Base-by-base conservation (phyloP, 169 alveolate species). In the Babesia caballi region DNA sequence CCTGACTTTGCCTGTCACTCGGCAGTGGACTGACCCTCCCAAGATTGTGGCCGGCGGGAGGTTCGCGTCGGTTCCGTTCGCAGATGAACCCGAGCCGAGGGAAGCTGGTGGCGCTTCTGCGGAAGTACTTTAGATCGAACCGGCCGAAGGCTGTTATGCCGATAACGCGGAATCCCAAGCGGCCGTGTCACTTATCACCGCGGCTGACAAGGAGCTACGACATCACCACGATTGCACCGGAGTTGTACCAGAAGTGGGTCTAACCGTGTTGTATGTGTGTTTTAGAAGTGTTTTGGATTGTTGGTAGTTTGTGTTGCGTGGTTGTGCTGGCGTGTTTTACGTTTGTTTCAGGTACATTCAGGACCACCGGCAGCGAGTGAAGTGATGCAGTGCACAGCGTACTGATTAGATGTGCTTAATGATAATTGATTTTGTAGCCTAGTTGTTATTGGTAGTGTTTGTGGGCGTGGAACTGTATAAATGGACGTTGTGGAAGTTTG, bases 41-140 rank as follows among this genome's bases (percentile, higher is more conserved):
- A 36, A 33, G 8, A 57, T 28, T 17, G 23, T n/a, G 17, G 40
- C 12, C 27, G 6, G 33, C 11, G 8, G 28, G 21, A 38, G 21
- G 21, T 23, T 3, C 11, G 12, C 19, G 28, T 28, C 14, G 8
- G 42, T 3, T 23, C 23, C n/a, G 56, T 32, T 17, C 46, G n/a
- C 56, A 56, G 54, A 81, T 81, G 88, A 70, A 69, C 53, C 83
- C 72, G 6, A 81, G 88, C 66, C 19, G 73, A 9, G 88, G 88
- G 30, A 81, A 81, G 42, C 47, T 81, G 12, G 71, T 50, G n/a
- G 67, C 71, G 17, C 51, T 81, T 50, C 25, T 81, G 58, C 69
- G 88, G n/a, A 72, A 66, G 19, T 71, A 38, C 42, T 81, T 81
- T 59, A 46, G 83, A 65, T 68, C 88, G 14, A 50, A 52, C 49